Evolutionary conservation across 306 rosid genomes (phyloP).

Genomic region (peach (Prunus persica)): Prunus_persica_NCBIv2 NC_034009.1:1840001-1840500

Average conservation of each 20-base stretch:
- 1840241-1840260: conserved; percentile 51
- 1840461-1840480: conserved; percentile 2
- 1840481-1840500: too few relatives aligned
- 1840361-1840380: conserved; percentile 45
- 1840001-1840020: conserved; percentile 16
- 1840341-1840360: conserved; percentile 51
- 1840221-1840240: conserved; percentile 61
- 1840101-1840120: conserved; percentile 77
- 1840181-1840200: conserved; percentile 50
- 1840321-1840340: conserved; percentile 42
- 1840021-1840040: conserved; percentile 17
- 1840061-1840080: conserved; percentile 22
- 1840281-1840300: conserved; percentile 17
- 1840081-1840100: conserved; percentile 94
- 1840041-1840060: conserved; percentile 4
- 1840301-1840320: conserved; percentile 50
- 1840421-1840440: conserved; percentile 49
- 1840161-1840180: conserved; percentile 42
- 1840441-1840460: conserved; percentile 48
- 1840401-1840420: conserved; percentile 53
- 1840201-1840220: conserved; percentile 53
- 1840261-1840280: conserved; percentile 62
- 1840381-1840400: conserved; percentile 49
- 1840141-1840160: conserved; percentile 40
- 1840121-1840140: conserved; percentile 68